Conservation (phyloP, 2,329 filamentous ascomycete species). For the Aspergillus unguis region DNA sequence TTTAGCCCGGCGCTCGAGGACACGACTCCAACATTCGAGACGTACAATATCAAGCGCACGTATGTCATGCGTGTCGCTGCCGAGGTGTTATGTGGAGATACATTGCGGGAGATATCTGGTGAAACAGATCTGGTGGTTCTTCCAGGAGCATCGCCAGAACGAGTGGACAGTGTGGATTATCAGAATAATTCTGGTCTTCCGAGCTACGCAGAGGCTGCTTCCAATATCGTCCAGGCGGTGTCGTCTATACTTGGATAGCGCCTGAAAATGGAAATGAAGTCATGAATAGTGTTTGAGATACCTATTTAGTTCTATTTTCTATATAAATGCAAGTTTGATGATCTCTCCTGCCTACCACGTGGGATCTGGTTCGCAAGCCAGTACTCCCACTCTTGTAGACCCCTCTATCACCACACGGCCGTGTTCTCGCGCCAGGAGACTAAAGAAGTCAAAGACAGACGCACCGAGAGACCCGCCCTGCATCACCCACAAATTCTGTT, state of each 20-base stretch:
- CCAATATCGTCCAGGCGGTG: background rate
- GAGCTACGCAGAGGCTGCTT: background rate
- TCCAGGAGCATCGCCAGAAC: background rate
- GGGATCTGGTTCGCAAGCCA: background rate
- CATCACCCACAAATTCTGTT: background rate
- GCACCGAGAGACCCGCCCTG: background rate
- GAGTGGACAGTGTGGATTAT: background rate
- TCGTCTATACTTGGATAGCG: background rate
- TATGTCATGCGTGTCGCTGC: background rate
- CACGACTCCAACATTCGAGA: background rate
- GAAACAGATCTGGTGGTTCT: background rate
- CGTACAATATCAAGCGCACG: constrained; percentile 1
- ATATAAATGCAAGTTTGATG: background rate
- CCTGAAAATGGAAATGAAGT: background rate
- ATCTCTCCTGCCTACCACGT: background rate
- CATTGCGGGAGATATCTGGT: background rate
- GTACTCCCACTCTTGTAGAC: background rate
- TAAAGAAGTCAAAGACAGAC: background rate
- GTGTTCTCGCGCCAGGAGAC: background rate
- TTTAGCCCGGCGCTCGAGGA: background rate
- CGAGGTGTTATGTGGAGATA: background rate
- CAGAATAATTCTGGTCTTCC: background rate
- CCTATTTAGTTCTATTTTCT: background rate
- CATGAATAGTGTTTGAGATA: background rate
- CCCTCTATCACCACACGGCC: background rate